Evolutionary conservation across 2,329 filamentous ascomycete genomes (phyloP).

Genomic region (Parastagonospora avenae): DNA sequence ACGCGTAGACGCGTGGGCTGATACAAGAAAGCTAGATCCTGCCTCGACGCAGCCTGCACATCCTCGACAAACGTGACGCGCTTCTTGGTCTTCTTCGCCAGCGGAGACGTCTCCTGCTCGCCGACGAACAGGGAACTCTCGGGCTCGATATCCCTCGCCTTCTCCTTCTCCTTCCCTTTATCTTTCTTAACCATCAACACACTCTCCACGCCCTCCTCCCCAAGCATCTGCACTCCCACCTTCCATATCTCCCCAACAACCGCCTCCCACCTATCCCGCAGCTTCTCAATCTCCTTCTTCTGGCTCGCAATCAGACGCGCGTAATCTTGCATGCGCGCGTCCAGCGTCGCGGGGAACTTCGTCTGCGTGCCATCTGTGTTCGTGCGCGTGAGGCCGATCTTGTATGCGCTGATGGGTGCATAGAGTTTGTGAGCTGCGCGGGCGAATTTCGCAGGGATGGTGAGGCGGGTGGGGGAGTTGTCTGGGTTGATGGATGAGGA

Average conservation of each 20-base stretch:
- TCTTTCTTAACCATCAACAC: constrained; percentile 20
- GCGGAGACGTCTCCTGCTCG: constrained; percentile 14
- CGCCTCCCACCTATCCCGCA: constrained; percentile 34
- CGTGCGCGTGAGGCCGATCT: constrained; percentile 8
- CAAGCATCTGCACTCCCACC: constrained; percentile 27
- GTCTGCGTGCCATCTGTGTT: constrained; percentile 15
- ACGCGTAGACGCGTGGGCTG: constrained; percentile 11
- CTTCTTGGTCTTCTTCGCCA: constrained; percentile 18
- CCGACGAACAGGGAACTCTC: constrained; percentile 19
- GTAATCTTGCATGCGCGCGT: constrained; percentile 27
- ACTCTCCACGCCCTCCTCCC: constrained; percentile 23
- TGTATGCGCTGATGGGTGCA: constrained; percentile 24
- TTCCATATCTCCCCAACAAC: constrained; percentile 39
- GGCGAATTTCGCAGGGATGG: constrained; percentile 23
- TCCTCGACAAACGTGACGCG: constrained; percentile 23
- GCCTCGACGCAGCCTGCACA: not conserved
- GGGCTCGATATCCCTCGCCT: constrained; percentile 9
- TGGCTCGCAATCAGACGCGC: constrained; percentile 21
- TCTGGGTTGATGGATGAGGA: constrained; percentile 5
- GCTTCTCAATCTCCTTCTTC: constrained; percentile 18
- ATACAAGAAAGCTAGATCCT: constrained; percentile 27
- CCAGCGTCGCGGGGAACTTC: constrained; percentile 16
- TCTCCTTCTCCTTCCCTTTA: not conserved
- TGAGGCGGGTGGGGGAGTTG: constrained; percentile 18
- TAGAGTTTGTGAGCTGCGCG: constrained; percentile 21